A percentile compares a stretch with the other conserved stretches of the same genome.
Conservation (phyloP, 2,329 filamentous ascomycete species). For the Raffaelea albimanens region DNA sequence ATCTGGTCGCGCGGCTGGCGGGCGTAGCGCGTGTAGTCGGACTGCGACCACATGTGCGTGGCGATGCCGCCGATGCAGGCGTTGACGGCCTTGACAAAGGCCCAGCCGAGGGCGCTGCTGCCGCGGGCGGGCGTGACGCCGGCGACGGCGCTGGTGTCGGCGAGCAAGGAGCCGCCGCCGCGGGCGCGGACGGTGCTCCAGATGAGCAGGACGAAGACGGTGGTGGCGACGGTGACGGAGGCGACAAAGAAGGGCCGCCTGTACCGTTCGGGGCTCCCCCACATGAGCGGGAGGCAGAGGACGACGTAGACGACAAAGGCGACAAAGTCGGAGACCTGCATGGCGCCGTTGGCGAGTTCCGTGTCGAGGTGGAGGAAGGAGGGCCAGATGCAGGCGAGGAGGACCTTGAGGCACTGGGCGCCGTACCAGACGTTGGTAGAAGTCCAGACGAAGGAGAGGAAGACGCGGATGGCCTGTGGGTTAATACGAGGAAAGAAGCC, state of each 20-base stretch:
- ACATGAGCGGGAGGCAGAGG: conserved; percentile 28
- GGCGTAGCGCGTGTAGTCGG: conserved; percentile 34
- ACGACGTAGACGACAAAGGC: conserved; percentile 20
- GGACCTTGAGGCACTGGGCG: conserved; percentile 26
- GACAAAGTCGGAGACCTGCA: conserved; percentile 18
- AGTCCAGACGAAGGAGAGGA: conserved; percentile 41
- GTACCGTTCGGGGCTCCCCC: conserved; percentile 30
- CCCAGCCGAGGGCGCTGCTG: conserved; percentile 21
- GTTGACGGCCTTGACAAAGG: conserved; percentile 26
- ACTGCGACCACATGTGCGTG: conserved; percentile 33
- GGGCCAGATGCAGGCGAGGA: conserved; percentile 17
- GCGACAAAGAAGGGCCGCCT: conserved; percentile 19
- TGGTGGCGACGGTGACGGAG: conserved; percentile 20
- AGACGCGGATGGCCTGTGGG: conserved; percentile 26
- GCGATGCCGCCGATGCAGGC: conserved; percentile 32
- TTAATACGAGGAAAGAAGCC: too few species aligned
- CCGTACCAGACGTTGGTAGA: conserved; percentile 32
- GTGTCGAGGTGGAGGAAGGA: conserved; percentile 17
- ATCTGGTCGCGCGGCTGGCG: conserved; percentile 28
- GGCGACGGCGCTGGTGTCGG: conserved; percentile 3
- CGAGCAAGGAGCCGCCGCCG: conserved; percentile 20
- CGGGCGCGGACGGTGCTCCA: conserved; percentile 22
- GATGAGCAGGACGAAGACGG: conserved; percentile 24
- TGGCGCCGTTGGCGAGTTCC: conserved; percentile 15
- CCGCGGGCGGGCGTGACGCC: conserved; percentile 5